phyloP scores from a whole-genome alignment of 805 yeast species.

The Candida oleophila region DNA sequence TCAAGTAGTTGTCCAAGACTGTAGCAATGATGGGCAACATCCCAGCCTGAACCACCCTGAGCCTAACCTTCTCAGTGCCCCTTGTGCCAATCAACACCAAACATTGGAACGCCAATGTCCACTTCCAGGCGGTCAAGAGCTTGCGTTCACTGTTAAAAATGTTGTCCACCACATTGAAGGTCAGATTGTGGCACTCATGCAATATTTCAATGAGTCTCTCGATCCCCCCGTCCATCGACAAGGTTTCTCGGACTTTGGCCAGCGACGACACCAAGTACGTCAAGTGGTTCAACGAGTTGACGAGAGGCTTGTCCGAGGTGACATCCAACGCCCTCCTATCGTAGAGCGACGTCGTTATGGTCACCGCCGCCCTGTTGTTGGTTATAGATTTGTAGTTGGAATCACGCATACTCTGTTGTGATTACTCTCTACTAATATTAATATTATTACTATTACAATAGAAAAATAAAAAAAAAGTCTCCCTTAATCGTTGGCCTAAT shows the following conservation, averaged over 20 bases:
- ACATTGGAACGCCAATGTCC: constrained; percentile 95
- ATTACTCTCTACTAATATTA: no score
- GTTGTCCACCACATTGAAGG: constrained; percentile 27
- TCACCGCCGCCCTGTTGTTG: constrained; percentile 86
- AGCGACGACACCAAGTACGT: constrained; percentile 84
- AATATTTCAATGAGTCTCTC: constrained; percentile 84
- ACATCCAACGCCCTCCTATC: constrained; percentile 92
- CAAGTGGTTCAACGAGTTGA: constrained; percentile 86
- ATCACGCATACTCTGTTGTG: constrained; percentile 66
- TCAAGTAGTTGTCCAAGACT: constrained; percentile 80
- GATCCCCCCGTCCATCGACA: constrained; percentile 87
- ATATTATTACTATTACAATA: no score
- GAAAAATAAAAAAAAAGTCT: neutral
- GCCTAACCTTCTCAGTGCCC: constrained; percentile 83
- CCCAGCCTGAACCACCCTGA: constrained; percentile 88
- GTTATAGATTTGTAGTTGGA: constrained; percentile 78
- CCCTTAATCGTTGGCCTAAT: neutral
- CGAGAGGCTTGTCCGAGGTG: constrained; percentile 84
- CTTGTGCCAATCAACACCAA: constrained; percentile 87
- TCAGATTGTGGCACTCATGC: constrained; percentile 65
- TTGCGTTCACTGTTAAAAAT: constrained; percentile 38
- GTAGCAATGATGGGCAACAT: constrained; percentile 89
- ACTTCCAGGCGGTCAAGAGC: constrained; percentile 87
- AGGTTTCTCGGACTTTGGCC: constrained; percentile 86
- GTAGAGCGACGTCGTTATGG: constrained; percentile 83